phyloP scores from a whole-genome alignment of 2,329 filamentous ascomycete species.

The Nemania sp. region DNA sequence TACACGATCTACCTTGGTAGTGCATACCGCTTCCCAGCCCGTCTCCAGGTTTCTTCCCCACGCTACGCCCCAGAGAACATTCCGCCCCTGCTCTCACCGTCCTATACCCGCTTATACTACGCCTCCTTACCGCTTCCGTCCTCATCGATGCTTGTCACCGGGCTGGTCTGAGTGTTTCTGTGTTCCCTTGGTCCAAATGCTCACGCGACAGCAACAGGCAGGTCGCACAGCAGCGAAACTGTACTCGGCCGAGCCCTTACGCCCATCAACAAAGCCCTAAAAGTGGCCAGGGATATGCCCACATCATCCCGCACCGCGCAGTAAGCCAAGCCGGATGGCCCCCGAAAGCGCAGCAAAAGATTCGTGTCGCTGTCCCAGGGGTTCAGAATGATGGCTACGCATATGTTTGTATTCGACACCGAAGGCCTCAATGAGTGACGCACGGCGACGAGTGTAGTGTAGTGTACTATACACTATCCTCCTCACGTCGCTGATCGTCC shows the following conservation, averaged over 20 bases:
- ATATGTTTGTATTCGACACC: conserved; percentile 4
- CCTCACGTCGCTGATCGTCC: conserved; percentile 4
- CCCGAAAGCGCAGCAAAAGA: conserved; percentile 3
- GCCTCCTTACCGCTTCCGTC: conserved; percentile 13
- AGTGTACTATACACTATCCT: too few species aligned
- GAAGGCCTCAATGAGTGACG: neutral
- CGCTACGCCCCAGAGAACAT: conserved; percentile 12
- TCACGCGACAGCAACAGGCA: conserved; percentile 19
- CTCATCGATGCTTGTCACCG: conserved; percentile 5
- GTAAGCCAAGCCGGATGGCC: conserved; percentile 18
- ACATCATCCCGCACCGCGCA: conserved; percentile 17
- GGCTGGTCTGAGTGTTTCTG: neutral
- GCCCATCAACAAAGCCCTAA: neutral
- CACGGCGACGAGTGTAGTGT: too few species aligned
- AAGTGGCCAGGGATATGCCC: conserved; percentile 7
- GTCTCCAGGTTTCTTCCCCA: conserved; percentile 26
- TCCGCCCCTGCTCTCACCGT: conserved; percentile 12
- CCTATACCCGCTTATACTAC: conserved; percentile 19
- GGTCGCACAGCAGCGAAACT: neutral
- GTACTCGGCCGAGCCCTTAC: conserved; percentile 5
- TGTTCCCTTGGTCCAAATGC: conserved; percentile 7
- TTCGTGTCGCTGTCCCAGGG: conserved; percentile 10
- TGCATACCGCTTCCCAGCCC: conserved; percentile 1
- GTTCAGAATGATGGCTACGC: neutral
- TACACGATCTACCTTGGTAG: neutral